These are phyloP conservation scores for Pseudonitzschia delicatissima DNA, from an alignment of 108 stramenopile species.

Conservation along the genomic window DNA sequence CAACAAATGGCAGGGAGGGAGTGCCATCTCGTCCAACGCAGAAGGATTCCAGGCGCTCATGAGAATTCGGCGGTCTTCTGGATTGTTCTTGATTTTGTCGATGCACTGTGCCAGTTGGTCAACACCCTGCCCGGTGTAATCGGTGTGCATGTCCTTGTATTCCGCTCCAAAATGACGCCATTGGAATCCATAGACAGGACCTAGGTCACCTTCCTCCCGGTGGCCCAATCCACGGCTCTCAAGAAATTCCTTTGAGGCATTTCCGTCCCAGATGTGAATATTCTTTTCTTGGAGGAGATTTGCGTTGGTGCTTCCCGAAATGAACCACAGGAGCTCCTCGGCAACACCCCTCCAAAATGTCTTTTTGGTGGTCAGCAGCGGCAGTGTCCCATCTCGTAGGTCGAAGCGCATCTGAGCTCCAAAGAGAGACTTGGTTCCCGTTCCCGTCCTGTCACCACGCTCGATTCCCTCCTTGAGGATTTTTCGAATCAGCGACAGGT, in stretches of 20 bases:
- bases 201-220: constrained; percentile 98
- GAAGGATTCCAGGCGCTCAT: constrained; percentile 98
- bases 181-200: constrained; percentile 99
- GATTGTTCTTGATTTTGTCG: constrained; percentile 92
- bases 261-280: constrained; percentile 99
- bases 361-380: constrained; percentile 97
- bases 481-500: constrained; percentile 89
- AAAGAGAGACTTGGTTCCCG: constrained; percentile 96
- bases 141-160: constrained; percentile 95
- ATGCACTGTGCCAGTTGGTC: constrained; percentile 98
- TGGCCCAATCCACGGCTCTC: constrained; percentile 89
- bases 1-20: constrained; percentile 99
- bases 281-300: constrained; percentile 91
- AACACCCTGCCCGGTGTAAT: constrained; percentile 98
- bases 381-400: constrained; percentile 87
- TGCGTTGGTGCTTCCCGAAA: constrained; percentile 95
- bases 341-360: constrained; percentile 99
- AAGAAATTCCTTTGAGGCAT: constrained; percentile 97
- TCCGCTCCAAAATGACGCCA: constrained; percentile 99
- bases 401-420: constrained; percentile 97
- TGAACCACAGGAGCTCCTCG: constrained; percentile 99
- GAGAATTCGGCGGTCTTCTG: constrained; percentile 96
- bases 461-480: constrained; percentile 89
- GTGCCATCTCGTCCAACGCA: constrained; percentile 92
- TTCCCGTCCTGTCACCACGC: constrained; percentile 98